Conservation (phyloP, 2,329 filamentous ascomycete genomes). For the Epicoccum sorghinum region DNA sequence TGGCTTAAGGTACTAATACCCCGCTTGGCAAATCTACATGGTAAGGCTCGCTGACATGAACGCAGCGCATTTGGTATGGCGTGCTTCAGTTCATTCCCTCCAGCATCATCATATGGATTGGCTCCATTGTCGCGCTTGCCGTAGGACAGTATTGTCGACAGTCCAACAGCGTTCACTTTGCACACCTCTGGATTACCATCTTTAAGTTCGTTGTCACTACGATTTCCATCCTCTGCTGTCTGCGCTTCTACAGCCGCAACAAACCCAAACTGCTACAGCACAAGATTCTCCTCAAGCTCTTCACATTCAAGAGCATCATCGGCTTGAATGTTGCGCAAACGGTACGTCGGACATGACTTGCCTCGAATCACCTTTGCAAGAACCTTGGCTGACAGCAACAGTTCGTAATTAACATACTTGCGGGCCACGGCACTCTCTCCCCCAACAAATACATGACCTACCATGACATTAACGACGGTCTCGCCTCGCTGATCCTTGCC, state of each 20-base stretch:
- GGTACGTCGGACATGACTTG: constrained; percentile 20
- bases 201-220: constrained; percentile 28
- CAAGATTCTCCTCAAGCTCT: constrained; percentile 36
- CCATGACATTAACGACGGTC: constrained; percentile 35
- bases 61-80: constrained; percentile 37
- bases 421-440: constrained; percentile 27
- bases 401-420: constrained; percentile 40
- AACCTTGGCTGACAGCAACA: constrained; percentile 5
- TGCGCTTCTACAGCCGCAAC: constrained; percentile 33
- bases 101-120: constrained; percentile 37
- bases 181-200: constrained; percentile 39
- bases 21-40: background rate
- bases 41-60: background rate
- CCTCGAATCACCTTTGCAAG: background rate
- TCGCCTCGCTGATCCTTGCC: constrained; percentile 37
- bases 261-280: constrained; percentile 31
- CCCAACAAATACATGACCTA: constrained; percentile 38
- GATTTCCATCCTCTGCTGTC: constrained; percentile 28
- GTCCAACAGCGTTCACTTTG: constrained; percentile 37
- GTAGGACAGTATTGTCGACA: constrained; percentile 36
- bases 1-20: constrained; percentile 33
- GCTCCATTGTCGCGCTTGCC: constrained; percentile 30
- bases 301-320: constrained; percentile 42
- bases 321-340: constrained; percentile 37
- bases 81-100: constrained; percentile 42